These are phyloP conservation scores for Cucurbita maxima DNA, from an alignment of 306 rosid species.

Conservation along the genomic window DNA sequence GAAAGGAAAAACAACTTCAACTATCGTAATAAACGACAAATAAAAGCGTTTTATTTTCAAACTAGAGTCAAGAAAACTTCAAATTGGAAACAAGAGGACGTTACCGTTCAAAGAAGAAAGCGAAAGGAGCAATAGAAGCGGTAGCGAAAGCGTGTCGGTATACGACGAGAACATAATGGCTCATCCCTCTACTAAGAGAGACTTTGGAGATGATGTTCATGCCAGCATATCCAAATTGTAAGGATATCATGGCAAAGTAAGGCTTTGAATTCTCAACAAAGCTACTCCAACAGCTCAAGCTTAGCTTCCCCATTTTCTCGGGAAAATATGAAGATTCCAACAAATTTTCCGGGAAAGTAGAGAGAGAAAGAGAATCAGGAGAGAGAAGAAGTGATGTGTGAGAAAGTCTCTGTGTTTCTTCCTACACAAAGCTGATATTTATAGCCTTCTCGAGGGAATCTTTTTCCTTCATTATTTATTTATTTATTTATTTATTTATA, in stretches of 20 bases:
- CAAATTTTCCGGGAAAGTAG: not conserved
- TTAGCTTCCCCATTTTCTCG: slow-evolving; percentile 21
- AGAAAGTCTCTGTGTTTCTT: not conserved
- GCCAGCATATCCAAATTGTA: slow-evolving; percentile 83
- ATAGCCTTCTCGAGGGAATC: not conserved
- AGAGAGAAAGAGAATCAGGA: not conserved
- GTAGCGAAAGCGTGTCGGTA: slow-evolving; percentile 86
- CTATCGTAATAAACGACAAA: too few species aligned
- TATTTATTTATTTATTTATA: not conserved
- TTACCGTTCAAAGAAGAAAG: slow-evolving; percentile 63
- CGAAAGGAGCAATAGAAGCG: slow-evolving; percentile 55
- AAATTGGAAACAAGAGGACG: not conserved
- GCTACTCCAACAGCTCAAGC: slow-evolving; percentile 18
- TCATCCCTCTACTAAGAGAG: slow-evolving; percentile 78
- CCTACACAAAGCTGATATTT: not conserved
- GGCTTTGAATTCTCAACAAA: slow-evolving; percentile 47
- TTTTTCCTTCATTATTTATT: not conserved
- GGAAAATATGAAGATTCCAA: not conserved
- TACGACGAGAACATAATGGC: slow-evolving; percentile 85
- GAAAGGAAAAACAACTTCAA: not conserved
- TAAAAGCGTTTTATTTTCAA: too few species aligned
- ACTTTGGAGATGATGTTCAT: slow-evolving; percentile 71
- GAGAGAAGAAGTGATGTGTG: not conserved
- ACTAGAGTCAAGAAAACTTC: not conserved
- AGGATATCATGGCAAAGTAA: slow-evolving; percentile 69